phyloP scores from a whole-genome alignment of 345 rosid species.

The Ricinus communis region DNA sequence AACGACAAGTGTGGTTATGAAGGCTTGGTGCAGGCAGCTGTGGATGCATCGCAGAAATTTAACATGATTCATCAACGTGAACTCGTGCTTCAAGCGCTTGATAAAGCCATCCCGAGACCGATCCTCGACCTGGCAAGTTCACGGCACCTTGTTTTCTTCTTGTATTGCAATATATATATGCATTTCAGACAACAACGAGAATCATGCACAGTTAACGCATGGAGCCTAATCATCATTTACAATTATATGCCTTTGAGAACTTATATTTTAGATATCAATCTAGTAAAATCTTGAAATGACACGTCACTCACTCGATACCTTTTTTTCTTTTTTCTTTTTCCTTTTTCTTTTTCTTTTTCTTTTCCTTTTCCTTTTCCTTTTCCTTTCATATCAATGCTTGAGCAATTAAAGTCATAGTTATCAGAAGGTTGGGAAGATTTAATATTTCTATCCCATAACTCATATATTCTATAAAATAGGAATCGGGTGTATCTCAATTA shows the following conservation, averaged over 20 bases:
- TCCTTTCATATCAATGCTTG: too few species aligned
- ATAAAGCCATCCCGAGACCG: slow-evolving; percentile 50
- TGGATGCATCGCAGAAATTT: slow-evolving; percentile 46
- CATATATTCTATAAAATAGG: too few species aligned
- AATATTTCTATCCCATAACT: too few species aligned
- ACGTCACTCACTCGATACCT: too few species aligned
- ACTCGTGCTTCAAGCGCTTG: slow-evolving; percentile 59
- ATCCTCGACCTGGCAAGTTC: slow-evolving; percentile 49
- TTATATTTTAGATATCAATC: too few species aligned
- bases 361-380: too few species aligned
- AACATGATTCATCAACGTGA: slow-evolving; percentile 46
- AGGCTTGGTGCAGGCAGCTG: slow-evolving; percentile 66
- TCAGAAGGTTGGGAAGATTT: too few species aligned
- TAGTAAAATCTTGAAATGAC: background rate
- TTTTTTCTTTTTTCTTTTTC: too few species aligned
- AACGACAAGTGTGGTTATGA: slow-evolving; percentile 52
- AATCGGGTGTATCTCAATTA: too few species aligned
- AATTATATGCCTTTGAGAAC: background rate
- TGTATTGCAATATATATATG: background rate
- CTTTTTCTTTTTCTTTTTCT: too few species aligned
- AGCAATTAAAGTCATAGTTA: too few species aligned
- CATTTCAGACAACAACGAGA: background rate
- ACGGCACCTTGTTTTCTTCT: background rate
- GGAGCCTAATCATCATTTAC: background rate
- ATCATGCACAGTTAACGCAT: background rate